phyloP scores from a whole-genome alignment of 108 stramenopile genomes.

The Cyclotella cryptica region DNA sequence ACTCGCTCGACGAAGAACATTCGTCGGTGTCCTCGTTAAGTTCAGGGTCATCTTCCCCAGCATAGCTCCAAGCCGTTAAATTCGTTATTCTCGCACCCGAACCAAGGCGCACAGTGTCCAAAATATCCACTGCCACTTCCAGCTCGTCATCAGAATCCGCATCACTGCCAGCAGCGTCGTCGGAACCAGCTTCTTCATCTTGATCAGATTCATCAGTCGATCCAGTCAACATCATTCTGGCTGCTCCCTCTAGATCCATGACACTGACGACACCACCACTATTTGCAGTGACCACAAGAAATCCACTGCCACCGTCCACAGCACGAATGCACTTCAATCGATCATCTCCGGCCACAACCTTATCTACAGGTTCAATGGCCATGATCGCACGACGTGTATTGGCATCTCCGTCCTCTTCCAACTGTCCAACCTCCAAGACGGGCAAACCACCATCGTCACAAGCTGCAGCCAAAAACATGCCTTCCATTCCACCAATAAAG shows the following conservation, averaged over 20 bases:
- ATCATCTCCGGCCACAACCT: constrained; percentile 78
- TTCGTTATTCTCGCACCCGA: constrained; percentile 89
- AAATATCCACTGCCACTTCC: constrained; percentile 80
- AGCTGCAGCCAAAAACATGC: constrained; percentile 82
- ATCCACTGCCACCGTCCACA: constrained; percentile 66
- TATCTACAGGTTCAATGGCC: constrained; percentile 91
- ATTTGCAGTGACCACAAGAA: constrained; percentile 82
- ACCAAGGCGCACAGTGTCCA: constrained; percentile 80
- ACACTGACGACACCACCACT: constrained; percentile 87
- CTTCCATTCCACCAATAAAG: constrained; percentile 73
- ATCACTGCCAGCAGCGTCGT: constrained; percentile 34
- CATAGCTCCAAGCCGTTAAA: constrained; percentile 72
- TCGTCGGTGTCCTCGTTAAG: constrained; percentile 16
- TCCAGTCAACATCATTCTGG: constrained; percentile 74
- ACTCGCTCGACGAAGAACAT: not conserved
- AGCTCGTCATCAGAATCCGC: constrained; percentile 55
- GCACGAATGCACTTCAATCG: constrained; percentile 84
- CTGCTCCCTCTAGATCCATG: constrained; percentile 85
- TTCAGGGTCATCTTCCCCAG: constrained; percentile 23
- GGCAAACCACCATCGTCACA: constrained; percentile 93
- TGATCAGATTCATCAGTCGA: constrained; percentile 29
- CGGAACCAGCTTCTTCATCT: constrained; percentile 37
- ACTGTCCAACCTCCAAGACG: constrained; percentile 68
- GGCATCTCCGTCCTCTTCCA: constrained; percentile 50
- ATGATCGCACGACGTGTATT: constrained; percentile 80